Conservation (phyloP, 1,284 basidiomycete species). For the Marasmius fiardii region DNA sequence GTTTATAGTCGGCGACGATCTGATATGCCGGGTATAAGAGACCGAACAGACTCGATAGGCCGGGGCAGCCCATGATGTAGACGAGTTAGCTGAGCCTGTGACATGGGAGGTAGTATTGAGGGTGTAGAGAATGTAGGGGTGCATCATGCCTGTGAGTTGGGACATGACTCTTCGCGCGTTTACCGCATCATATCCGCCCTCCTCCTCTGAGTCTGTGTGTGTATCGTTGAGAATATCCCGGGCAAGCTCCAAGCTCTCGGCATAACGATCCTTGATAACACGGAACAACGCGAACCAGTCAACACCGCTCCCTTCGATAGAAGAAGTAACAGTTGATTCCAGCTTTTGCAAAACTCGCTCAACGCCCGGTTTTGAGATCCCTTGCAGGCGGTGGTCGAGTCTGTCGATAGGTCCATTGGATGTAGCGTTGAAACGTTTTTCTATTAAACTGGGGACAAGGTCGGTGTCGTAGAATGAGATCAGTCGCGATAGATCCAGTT, state of each 20-base stretch:
- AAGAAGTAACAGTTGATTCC: slow-evolving; percentile 17
- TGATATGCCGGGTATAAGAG: slow-evolving; percentile 30
- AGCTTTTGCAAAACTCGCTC: slow-evolving; percentile 21
- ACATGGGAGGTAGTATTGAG: slow-evolving; percentile 8
- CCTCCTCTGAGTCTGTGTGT: slow-evolving; percentile 4
- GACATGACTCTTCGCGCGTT: slow-evolving; percentile 21
- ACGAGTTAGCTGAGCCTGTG: background rate
- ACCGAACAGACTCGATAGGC: slow-evolving; percentile 31
- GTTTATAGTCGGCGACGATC: slow-evolving; percentile 9
- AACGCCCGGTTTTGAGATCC: slow-evolving; percentile 19
- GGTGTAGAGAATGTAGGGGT: slow-evolving; percentile 29
- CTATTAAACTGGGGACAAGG: slow-evolving; percentile 33
- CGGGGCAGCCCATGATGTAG: slow-evolving; percentile 27
- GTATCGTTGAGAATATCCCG: slow-evolving; percentile 30
- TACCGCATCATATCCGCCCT: too few relatives aligned
- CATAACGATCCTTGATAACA: slow-evolving; percentile 41
- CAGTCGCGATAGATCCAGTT: slow-evolving; percentile 36
- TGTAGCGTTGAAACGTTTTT: slow-evolving; percentile 19
- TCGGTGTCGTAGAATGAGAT: slow-evolving; percentile 43
- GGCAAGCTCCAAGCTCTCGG: slow-evolving; percentile 37
- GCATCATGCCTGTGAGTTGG: slow-evolving; percentile 31
- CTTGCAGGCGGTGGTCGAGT: slow-evolving; percentile 30
- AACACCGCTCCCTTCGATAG: slow-evolving; percentile 28
- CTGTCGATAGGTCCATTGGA: slow-evolving; percentile 19
- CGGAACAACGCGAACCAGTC: slow-evolving; percentile 42